Base-by-base conservation (phyloP, 352 stramenopile genomes). In the Globisporangium acanthophoron region DNA sequence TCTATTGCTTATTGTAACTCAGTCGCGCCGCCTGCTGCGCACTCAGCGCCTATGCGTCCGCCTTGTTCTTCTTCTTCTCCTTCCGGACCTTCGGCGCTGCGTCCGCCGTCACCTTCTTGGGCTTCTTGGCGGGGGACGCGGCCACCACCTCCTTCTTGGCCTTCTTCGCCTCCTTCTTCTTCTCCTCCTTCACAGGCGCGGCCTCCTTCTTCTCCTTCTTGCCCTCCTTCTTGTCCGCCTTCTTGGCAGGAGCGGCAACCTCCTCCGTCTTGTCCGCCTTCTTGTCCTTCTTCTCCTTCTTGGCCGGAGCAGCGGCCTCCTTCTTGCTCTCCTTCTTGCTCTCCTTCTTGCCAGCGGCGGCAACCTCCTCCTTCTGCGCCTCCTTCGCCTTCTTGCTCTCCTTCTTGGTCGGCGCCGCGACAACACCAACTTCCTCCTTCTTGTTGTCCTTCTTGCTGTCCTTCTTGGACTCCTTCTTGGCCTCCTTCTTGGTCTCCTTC, bases 391-490 rank as follows among this genome's bases (percentile, higher is more conserved):
- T 45, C 40, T 45, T 45, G 33, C 33, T 24, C 33, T 13, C 33
- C 33, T 39, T 39, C 33, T 39, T 39, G 33, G 33, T 39, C 31
- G 31, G 31, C 24, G 24, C 3, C 24, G 24, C 24, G 24, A 27
- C 24, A 35, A 4, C 31, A 35, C 3, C 31, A 35, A 1, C 31
- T 9, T 39, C 33, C 33, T 39, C 12, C 33, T 39, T 39, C 33
- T 27, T 27, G 24, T 27, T 12, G 33, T 71, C 58, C 53, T 75
- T 71, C 61, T 82, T 79, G 31, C 52, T 64, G 21, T 53, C 40
- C 52, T 66, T 71, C 37, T 43, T 43, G 37, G 0, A 2, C 37
- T 13, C 43, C 21, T 50, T 50, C 37, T 43, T 43, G 37, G 0
- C 12, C 37, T 13, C 43, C 21, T 50, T 50, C 45, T 50, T 50